Base-by-base conservation (phyloP, 192 early-diverging fungal species). In the Dissophora globulifera region DNA sequence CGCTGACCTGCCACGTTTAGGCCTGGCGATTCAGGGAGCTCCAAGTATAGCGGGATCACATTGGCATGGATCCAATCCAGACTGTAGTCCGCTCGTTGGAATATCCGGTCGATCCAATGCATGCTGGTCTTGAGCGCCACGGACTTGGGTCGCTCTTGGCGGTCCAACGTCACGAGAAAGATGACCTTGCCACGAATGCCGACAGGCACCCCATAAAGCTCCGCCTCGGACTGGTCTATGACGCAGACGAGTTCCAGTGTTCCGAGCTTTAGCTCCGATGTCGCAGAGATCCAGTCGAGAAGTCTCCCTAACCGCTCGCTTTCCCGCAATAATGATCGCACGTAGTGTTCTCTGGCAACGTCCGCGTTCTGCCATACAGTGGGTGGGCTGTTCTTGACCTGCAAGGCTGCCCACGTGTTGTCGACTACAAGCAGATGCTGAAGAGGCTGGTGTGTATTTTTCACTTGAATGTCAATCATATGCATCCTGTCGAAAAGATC, bases 61-160 rank as follows among this genome's bases (percentile, higher is more conserved):
- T 58, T 52, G 15, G 43, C 40, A 40, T 33, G 31, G 9, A 64
- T 35, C 69, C 69, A 74, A 2, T 50, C 54, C 8, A 43, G 29
- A 9, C 35, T 30, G 19, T 74, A 74, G 2, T 43, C 69, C 4
- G 62, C 30, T 25, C 38, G 22, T 20, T 41, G 11, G 53, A 74
- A 74, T 1, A 74, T 19, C 0, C 61, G 69, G 22, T 74, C 69
- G 23, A 74, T 51, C 69, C 69, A 74, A 22, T 64, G 69, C 17
- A 58, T 62, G 33, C 27, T 27, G 17, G 69, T 63, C 25, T 60
- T 69, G 9, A 69, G 40, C n/a, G 67, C 50, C 20, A 57, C 62
- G 15, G 55, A n/a, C n/a, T 58, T 58, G 27, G 54, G 48, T 11
- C 69, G 26, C 20, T 41, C 54, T 26, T 64, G 53, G 3, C 55